phyloP scores from a whole-genome alignment of 495 filamentous ascomycete genomes.

The Neurospora terricola region DNA sequence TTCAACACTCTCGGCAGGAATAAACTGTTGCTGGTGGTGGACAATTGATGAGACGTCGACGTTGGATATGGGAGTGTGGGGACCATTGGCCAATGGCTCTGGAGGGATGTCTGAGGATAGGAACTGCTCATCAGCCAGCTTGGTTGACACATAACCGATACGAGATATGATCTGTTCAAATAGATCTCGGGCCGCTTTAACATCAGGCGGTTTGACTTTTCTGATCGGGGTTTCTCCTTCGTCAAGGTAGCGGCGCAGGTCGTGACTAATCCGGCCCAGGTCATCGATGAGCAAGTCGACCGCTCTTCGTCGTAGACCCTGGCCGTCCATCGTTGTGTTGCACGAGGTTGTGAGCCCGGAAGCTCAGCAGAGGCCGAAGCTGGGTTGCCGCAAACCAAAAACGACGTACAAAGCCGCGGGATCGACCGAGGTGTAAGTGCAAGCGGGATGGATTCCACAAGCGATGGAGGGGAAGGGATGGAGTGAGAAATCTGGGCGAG shows the following conservation, averaged over 20 bases:
- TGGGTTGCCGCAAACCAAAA: background rate
- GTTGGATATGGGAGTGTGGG: slow-evolving; percentile 14
- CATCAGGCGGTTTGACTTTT: slow-evolving; percentile 18
- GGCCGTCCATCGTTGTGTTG: slow-evolving; percentile 18
- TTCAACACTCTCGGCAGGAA: background rate
- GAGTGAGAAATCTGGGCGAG: background rate
- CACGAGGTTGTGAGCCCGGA: slow-evolving; percentile 10
- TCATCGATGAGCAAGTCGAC: slow-evolving; percentile 21
- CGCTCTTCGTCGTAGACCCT: slow-evolving; percentile 5
- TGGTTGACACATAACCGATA: slow-evolving; percentile 13
- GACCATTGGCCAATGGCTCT: background rate
- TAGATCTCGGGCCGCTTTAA: slow-evolving; percentile 17
- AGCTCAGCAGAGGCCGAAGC: background rate
- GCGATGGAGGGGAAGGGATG: background rate
- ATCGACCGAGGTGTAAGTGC: background rate
- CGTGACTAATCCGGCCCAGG: slow-evolving; percentile 14
- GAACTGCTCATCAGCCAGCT: slow-evolving; percentile 2
- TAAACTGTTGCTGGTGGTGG: background rate
- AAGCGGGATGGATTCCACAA: background rate
- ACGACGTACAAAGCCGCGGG: background rate
- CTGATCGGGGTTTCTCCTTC: slow-evolving; percentile 8
- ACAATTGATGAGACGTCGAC: background rate
- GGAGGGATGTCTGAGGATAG: slow-evolving; percentile 6
- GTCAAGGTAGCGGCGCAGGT: slow-evolving; percentile 15
- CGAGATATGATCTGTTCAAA: slow-evolving; percentile 14